phyloP scores from a whole-genome alignment of 345 rosid species.

The Citrus hindsii region DNA sequence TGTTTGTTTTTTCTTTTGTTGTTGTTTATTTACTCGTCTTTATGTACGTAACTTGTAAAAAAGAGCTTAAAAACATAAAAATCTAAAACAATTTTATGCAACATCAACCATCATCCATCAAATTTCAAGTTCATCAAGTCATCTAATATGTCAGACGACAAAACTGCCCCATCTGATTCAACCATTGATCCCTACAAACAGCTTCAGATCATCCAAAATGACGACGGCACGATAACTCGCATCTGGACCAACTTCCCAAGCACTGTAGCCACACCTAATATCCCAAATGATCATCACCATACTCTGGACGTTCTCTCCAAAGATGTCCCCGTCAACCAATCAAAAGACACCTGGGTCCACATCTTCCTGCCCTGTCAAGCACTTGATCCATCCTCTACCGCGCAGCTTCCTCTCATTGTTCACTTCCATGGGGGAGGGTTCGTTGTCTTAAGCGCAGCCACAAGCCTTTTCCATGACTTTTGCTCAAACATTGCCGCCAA shows the following conservation, averaged over 20 bases:
- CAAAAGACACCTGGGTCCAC: constrained; percentile 28
- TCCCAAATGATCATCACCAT: background rate
- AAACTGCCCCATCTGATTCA: background rate
- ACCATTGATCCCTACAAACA: background rate
- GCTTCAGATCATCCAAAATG: background rate
- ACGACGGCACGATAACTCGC: background rate
- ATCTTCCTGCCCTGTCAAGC: constrained; percentile 24
- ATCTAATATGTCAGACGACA: background rate
- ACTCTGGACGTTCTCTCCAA: background rate
- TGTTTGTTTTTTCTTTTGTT: too few relatives aligned
- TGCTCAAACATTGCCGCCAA: constrained; percentile 30
- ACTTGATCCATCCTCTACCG: background rate
- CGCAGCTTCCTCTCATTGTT: constrained; percentile 51
- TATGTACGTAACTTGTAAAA: too few relatives aligned
- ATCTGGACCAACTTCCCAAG: background rate
- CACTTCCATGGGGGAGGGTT: constrained; percentile 70
- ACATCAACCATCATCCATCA: background rate
- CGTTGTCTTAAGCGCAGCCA: constrained; percentile 31
- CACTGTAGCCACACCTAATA: background rate
- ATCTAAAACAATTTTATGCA: too few relatives aligned
- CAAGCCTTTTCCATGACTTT: constrained; percentile 16
- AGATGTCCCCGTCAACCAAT: constrained; percentile 33
- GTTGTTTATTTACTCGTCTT: too few relatives aligned
- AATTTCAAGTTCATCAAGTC: background rate
- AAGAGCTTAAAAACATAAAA: too few relatives aligned